Evolutionary conservation across 257 asterid species (phyloP).

Genomic region (Ajuga chamaepitys): DNA sequence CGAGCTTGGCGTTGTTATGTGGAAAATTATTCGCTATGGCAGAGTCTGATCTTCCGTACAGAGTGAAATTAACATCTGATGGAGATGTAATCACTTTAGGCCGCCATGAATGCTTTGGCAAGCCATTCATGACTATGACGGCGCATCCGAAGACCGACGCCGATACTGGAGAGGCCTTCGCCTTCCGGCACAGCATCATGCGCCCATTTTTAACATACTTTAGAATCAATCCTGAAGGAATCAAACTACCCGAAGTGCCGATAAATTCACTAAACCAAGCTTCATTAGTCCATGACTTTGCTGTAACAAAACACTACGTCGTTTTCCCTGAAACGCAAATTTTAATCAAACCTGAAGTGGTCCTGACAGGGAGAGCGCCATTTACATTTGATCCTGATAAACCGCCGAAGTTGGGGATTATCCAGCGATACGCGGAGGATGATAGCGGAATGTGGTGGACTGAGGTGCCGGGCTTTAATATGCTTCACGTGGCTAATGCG

Average conservation of each 20-base stretch:
- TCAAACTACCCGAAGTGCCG: slow-evolving; percentile 22
- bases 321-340: slow-evolving; percentile 40
- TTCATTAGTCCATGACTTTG: slow-evolving; percentile 40
- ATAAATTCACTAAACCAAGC: slow-evolving; percentile 27
- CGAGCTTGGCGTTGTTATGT: not conserved
- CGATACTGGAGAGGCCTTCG: slow-evolving; percentile 33
- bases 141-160: slow-evolving; percentile 53
- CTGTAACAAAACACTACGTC: slow-evolving; percentile 32
- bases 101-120: slow-evolving; percentile 31
- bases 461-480: slow-evolving; percentile 32
- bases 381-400: slow-evolving; percentile 18
- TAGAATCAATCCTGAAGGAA: slow-evolving; percentile 29
- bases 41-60: slow-evolving; percentile 48
- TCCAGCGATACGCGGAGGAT: slow-evolving; percentile 35
- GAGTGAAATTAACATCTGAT: slow-evolving; percentile 16
- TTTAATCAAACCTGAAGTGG: slow-evolving; percentile 19
- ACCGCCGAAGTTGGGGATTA: slow-evolving; percentile 34
- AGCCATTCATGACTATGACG: slow-evolving; percentile 26
- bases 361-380: slow-evolving; percentile 24
- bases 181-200: slow-evolving; percentile 25
- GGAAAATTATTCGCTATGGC: slow-evolving; percentile 20
- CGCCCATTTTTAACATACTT: slow-evolving; percentile 41
- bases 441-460: slow-evolving; percentile 39
- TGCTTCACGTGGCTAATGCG: slow-evolving; percentile 33
- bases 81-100: slow-evolving; percentile 43